Percentiles rank a stretch among this genome's conserved stretches.
Conservation (phyloP, 352 stramenopile genomes). For the Pilasporangium apinafurcum region DNA sequence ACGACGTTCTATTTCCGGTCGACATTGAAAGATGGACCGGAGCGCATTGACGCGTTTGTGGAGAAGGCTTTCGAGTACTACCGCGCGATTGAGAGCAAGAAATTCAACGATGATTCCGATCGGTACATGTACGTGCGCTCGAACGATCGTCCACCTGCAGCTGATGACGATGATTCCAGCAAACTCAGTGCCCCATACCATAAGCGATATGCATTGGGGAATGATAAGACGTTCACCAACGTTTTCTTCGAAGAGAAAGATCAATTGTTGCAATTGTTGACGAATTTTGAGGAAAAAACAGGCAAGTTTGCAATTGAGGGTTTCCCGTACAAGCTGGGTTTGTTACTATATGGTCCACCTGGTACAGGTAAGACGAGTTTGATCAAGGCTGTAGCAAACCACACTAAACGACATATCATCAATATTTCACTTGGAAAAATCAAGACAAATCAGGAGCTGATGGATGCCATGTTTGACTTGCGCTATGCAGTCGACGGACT, state of each 20-base stretch:
- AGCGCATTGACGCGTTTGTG: constrained; percentile 26
- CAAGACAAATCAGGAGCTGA: constrained; percentile 55
- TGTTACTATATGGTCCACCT: constrained; percentile 77
- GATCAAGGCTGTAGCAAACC: constrained; percentile 74
- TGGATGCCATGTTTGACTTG: constrained; percentile 45
- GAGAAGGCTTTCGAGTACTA: constrained; percentile 23
- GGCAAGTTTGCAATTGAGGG: constrained; percentile 82
- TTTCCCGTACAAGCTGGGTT: constrained; percentile 78
- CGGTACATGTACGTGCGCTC: constrained; percentile 40
- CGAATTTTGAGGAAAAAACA: constrained; percentile 46
- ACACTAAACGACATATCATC: constrained; percentile 60
- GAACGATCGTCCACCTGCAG: constrained; percentile 6
- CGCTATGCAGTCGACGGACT: constrained; percentile 23
- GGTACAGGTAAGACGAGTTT: constrained; percentile 84
- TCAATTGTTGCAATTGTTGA: constrained; percentile 40
- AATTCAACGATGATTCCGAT: constrained; percentile 20
- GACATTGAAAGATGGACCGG: constrained; percentile 10
- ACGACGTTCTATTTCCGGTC: constrained; percentile 15
- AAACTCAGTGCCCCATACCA: constrained; percentile 13
- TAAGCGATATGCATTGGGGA: constrained; percentile 64
- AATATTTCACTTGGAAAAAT: constrained; percentile 43
- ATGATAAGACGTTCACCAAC: constrained; percentile 77
- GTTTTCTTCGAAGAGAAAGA: constrained; percentile 80
- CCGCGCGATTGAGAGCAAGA: constrained; percentile 12
- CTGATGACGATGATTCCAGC: constrained; percentile 3